Percentiles rank a stretch among this genome's conserved stretches.
Conservation (phyloP, 2,329 filamentous ascomycete genomes). For the Penicillium occitanis region DNA sequence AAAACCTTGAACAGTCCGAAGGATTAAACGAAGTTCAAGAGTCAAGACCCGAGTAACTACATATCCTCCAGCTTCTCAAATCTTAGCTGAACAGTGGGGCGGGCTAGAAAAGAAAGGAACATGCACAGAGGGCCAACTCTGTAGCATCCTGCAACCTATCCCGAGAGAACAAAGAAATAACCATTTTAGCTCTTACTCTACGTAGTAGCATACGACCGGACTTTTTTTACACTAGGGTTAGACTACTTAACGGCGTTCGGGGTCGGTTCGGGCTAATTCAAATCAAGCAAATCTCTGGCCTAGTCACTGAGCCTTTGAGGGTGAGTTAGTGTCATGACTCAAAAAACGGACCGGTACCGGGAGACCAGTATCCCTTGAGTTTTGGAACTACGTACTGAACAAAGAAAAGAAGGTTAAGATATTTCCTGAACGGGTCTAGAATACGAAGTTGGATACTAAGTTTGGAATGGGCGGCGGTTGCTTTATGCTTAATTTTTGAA, state of each 20-base stretch:
- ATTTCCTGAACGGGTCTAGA: background rate
- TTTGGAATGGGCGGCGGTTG: background rate
- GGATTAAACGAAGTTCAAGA: background rate
- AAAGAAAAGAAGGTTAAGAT: background rate
- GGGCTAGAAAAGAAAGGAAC: background rate
- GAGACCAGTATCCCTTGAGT: background rate
- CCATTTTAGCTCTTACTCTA: background rate
- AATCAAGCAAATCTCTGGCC: background rate
- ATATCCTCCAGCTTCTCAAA: background rate
- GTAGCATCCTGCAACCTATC: background rate
- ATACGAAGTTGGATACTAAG: background rate
- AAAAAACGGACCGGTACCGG: background rate
- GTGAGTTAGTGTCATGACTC: background rate
- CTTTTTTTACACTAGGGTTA: background rate
- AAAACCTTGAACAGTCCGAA: background rate
- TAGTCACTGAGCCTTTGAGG: background rate
- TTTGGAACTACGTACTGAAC: background rate
- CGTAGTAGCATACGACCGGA: background rate
- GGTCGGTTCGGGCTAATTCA: background rate
- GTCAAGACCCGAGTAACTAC: background rate
- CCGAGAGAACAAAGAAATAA: background rate
- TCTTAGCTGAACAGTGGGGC: conserved; percentile 7
- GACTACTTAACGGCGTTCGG: background rate
- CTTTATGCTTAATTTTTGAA: conserved; percentile 5
- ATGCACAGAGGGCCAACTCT: background rate